Evolutionary conservation across 208 protist species (phyloP), one percentile per base, ranked within the genome.

Genomic region (Wallacemonas rigidus): DNA sequence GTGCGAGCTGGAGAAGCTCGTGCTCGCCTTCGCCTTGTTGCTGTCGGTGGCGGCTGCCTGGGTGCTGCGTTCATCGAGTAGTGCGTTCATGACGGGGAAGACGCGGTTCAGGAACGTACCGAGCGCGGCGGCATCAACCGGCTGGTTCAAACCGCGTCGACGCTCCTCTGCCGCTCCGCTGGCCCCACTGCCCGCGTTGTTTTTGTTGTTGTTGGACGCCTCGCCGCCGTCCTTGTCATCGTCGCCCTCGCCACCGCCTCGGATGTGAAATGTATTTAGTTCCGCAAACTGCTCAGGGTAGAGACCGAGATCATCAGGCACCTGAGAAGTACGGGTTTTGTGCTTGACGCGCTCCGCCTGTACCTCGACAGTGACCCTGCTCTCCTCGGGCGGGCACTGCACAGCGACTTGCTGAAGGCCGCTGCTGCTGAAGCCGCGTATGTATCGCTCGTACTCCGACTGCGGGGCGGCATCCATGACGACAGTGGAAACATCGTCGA

Each of bases 381-480:
- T 83, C 69, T 92, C 87, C 74, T 92, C 84, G 1, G 81, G 60
- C 9, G 88, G 89, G 17, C 73, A 80, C 77, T 93, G 87, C 69
- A 89, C 80, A 0, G 72, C 79, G 5, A 75, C 77, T 72, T 92
- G 88, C 47, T 79, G 71, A 12, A 74, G 78, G 3, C 85, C 83
- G 48, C 67, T 86, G 50, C 87, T 72, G 14, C 85, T 80, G 80
- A 93, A 93, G 43, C 85, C 88, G 36, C 86, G 82, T 51, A 96
- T 93, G 79, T 93, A 96, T 50, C 92, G 69, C 45, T 96, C 91
- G 76, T 96, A 96, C 76, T 90, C 85, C 36, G 82, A 88, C 79
- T 93, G 91, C 54, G 91, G 91, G 3, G 88, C 82, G 9, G 88
- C 58, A 63, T 94, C 91, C 11, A 86, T 60, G 71, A 96, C 74